Base-by-base conservation (phyloP, 1,284 basidiomycete species). In the Ustanciosporium gigantosporum region DNA sequence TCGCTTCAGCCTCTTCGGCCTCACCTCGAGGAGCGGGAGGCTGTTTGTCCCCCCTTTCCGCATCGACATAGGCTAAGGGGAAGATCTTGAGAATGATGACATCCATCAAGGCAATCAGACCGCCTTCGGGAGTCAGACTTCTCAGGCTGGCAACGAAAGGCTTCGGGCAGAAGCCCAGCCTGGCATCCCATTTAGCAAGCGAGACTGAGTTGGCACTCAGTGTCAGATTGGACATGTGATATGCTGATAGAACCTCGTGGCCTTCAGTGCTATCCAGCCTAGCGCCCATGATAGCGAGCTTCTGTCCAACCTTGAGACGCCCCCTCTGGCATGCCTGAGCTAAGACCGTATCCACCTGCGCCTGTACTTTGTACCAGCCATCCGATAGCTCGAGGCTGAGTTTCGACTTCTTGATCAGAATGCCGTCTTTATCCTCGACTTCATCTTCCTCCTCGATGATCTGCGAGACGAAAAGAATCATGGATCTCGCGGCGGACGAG, bases 361-460 rank as follows among this genome's bases (percentile, higher is more conserved):
- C 88, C 11, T 86, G 84, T 13, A 98, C 82, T 25, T 85, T 82
- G 72, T 98, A 98, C 95, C 94, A 98, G 8, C 94, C 94, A 73
- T 98, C 95, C 0, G 91, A 92, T 13, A 98, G 81, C 77, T 95
- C 92, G 5, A 93, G 79, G 82, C 52, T 25, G 5, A 39, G 46
- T 22, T 17, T 41, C 20, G 36, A 53, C 2, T 38, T 31, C 9
- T 31, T 14, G 8, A 32, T 37, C 7, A 46, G 29, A 19, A 21
- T 24, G 16, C 61, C 58, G 5, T 21, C 13, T 7, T 36, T 22
- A 13, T 49, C 50, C 25, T 46, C 36, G 9, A 56, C 55, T 9
- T 64, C 64, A 17, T 43, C 46, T 14, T 60, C 40, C 16, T 56
- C 42, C 29, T 48, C 44, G 80, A 79, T 25, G 9, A 97, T 85